Evolutionary conservation across 805 yeast genomes (phyloP).

Genomic region (Wickerhamiella sorbophila): DNA sequence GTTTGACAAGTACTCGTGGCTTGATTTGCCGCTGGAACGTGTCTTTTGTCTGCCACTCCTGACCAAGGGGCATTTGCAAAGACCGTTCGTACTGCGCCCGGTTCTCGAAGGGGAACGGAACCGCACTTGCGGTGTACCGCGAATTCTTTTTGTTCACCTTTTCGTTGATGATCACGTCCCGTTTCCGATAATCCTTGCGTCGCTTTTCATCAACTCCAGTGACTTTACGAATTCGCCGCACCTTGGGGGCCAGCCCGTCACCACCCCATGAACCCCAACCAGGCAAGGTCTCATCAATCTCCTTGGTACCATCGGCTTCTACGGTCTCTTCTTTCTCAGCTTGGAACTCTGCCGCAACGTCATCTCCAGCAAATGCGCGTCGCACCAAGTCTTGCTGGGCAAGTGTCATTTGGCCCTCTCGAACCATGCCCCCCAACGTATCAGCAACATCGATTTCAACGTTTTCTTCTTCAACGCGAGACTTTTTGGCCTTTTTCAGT

Average conservation of each 20-base stretch:
- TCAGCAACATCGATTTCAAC: slow-evolving; percentile 13
- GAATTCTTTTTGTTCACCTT: slow-evolving; percentile 66
- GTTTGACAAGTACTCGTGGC: slow-evolving; percentile 76
- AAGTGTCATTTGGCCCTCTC: slow-evolving; percentile 19
- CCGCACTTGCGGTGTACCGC: slow-evolving; percentile 77
- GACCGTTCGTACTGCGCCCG: slow-evolving; percentile 92
- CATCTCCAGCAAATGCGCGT: slow-evolving; percentile 96
- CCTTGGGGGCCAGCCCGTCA: slow-evolving; percentile 34
- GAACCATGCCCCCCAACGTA: slow-evolving; percentile 14
- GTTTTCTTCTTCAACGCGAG: slow-evolving; percentile 14
- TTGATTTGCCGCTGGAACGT: slow-evolving; percentile 78
- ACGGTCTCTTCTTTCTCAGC: slow-evolving; percentile 55
- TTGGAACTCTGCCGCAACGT: slow-evolving; percentile 70
- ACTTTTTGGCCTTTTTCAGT: slow-evolving; percentile 27
- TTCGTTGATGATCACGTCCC: slow-evolving; percentile 83
- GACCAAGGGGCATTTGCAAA: slow-evolving; percentile 89
- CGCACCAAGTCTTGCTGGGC: slow-evolving; percentile 49
- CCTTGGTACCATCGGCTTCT: slow-evolving; percentile 74
- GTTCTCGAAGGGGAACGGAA: slow-evolving; percentile 89
- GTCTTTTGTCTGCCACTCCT: slow-evolving; percentile 84
- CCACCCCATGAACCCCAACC: slow-evolving; percentile 99
- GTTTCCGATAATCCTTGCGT: slow-evolving; percentile 62
- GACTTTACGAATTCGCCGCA: slow-evolving; percentile 52
- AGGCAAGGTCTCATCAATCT: slow-evolving; percentile 72
- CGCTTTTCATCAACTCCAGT: slow-evolving; percentile 65